These are phyloP conservation scores for Boletales sp. DNA, from an alignment of 768 basidiomycete genomes.

Conservation along the genomic window DNA sequence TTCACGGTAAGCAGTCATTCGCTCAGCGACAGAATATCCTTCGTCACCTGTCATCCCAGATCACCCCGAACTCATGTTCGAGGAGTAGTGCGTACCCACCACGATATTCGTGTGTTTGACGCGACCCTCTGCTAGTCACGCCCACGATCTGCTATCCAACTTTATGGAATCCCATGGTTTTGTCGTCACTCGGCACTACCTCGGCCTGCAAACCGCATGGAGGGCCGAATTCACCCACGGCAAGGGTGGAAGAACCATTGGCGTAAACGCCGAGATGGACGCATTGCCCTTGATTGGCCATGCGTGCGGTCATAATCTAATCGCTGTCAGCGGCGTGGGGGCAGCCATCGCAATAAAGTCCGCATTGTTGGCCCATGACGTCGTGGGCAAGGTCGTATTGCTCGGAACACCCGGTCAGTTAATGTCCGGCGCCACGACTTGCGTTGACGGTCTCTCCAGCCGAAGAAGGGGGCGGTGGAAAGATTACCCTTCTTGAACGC, in stretches of 20 bases:
- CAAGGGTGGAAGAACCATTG: constrained; percentile 59
- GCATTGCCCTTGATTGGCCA: constrained; percentile 54
- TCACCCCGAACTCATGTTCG: constrained; percentile 63
- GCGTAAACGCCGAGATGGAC: constrained; percentile 79
- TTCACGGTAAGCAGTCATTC: constrained; percentile 53
- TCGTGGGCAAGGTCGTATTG: constrained; percentile 66
- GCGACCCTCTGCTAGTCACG: constrained; percentile 45
- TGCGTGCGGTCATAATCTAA: constrained; percentile 82
- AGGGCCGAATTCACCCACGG: constrained; percentile 65
- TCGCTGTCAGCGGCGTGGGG: constrained; percentile 74
- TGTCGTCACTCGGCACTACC: constrained; percentile 65
- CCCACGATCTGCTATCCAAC: constrained; percentile 63
- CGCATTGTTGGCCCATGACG: constrained; percentile 58
- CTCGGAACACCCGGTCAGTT: constrained; percentile 71
- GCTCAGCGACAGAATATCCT: not conserved
- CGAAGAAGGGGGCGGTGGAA: constrained; percentile 78
- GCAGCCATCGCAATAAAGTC: constrained; percentile 70
- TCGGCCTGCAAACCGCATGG: constrained; percentile 74
- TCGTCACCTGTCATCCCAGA: constrained; percentile 36
- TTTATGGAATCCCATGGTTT: constrained; percentile 72
- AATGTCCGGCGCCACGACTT: not conserved
- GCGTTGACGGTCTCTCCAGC: constrained; percentile 37
- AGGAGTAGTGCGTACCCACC: constrained; percentile 52
- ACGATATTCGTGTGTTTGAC: constrained; percentile 1
- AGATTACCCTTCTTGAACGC: constrained; percentile 65